These are phyloP conservation scores for Pichia cactophila DNA, from an alignment of 1,139 yeast species.

Conservation along the genomic window DNA sequence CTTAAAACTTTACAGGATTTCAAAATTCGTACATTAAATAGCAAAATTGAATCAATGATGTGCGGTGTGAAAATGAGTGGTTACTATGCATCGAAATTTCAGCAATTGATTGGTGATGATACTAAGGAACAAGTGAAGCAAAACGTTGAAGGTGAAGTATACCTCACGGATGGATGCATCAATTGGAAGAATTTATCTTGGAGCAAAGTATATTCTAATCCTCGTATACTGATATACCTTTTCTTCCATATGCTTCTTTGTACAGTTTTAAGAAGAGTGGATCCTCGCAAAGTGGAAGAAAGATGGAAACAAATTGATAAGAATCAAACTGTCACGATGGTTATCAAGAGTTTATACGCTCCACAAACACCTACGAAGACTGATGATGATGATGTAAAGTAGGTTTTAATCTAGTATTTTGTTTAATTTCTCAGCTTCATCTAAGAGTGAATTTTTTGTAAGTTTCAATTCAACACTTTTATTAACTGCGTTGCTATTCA, in stretches of 20 bases:
- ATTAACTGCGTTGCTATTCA: neutral
- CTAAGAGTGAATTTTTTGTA: neutral
- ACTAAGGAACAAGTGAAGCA: neutral
- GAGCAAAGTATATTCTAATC: slow-evolving; percentile 13
- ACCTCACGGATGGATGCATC: slow-evolving; percentile 8
- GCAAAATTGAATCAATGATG: slow-evolving; percentile 14
- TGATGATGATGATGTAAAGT: neutral
- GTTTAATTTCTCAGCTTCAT: slow-evolving; percentile 4
- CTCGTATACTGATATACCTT: slow-evolving; percentile 18
- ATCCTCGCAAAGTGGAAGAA: slow-evolving; percentile 20
- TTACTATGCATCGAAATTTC: neutral
- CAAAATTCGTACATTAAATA: slow-evolving; percentile 33
- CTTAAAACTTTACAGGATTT: slow-evolving; percentile 29
- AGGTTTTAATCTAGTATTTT: neutral
- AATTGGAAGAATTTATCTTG: slow-evolving; percentile 11
- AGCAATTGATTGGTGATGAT: neutral
- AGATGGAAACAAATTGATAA: slow-evolving; percentile 25
- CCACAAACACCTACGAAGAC: neutral
- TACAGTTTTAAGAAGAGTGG: slow-evolving; percentile 11
- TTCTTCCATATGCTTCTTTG: slow-evolving; percentile 15
- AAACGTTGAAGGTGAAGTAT: slow-evolving; percentile 1
- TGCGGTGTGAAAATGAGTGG: neutral
- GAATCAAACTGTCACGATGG: slow-evolving; percentile 19
- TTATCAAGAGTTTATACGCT: slow-evolving; percentile 17
- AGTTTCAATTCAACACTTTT: slow-evolving; percentile 4